Percentiles rank a stretch among this genome's conserved stretches.
Conservation (phyloP, 805 yeast species). For the Candida ovalis region DNA sequence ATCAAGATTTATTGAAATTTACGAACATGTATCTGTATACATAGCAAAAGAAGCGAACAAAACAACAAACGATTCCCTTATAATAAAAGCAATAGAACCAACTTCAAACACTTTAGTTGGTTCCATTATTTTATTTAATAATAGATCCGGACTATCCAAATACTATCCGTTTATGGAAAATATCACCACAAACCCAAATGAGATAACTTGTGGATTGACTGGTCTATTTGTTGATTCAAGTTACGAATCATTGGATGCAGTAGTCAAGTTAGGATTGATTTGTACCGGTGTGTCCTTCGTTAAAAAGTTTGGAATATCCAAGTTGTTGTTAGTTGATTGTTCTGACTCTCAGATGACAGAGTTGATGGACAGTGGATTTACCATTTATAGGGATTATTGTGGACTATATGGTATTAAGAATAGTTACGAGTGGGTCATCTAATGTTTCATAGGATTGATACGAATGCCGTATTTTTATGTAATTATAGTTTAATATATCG, state of each 20-base stretch:
- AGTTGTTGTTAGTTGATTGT: constrained; percentile 13
- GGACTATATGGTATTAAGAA: constrained; percentile 21
- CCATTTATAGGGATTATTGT: constrained; percentile 20
- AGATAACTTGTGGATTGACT: constrained; percentile 45
- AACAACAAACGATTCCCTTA: constrained; percentile 31
- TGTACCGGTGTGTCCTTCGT: constrained; percentile 51
- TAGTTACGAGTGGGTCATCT: constrained; percentile 20
- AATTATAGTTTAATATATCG: neutral
- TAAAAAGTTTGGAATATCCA: constrained; percentile 27
- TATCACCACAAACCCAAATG: constrained; percentile 13
- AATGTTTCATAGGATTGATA: no score
- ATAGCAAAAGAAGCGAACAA: constrained; percentile 16
- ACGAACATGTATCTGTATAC: constrained; percentile 35
- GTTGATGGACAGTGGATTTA: constrained; percentile 24
- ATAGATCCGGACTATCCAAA: constrained; percentile 40
- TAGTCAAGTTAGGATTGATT: constrained; percentile 52
- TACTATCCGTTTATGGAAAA: constrained; percentile 52
- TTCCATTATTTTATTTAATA: constrained; percentile 44
- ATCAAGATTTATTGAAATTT: constrained; percentile 26
- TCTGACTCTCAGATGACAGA: constrained; percentile 10
- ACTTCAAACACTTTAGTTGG: constrained; percentile 51
- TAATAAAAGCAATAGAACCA: constrained; percentile 53
- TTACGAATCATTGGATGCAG: constrained; percentile 49
- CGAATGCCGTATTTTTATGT: neutral
- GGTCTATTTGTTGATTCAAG: constrained; percentile 52